Percentiles rank a stretch among this genome's conserved stretches.
phyloP scores from a whole-genome alignment of 1,284 basidiomycete genomes.

The Leccinum fallax region DNA sequence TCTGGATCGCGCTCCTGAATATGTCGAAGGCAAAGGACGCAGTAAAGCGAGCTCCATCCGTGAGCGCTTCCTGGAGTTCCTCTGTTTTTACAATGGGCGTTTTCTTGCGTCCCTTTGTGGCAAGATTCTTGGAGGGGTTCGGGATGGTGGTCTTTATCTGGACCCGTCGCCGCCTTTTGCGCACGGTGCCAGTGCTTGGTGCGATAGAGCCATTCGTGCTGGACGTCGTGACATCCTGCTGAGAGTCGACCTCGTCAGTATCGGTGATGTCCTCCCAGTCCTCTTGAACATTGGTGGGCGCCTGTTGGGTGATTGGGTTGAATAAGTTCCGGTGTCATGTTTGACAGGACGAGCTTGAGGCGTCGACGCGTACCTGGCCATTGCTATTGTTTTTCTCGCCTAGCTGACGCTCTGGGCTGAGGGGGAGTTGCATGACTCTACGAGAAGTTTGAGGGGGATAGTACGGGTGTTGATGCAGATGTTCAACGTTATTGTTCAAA shows the following conservation, averaged over 20 bases:
- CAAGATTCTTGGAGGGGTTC: slow-evolving; percentile 1
- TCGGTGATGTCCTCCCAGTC: slow-evolving; percentile 26
- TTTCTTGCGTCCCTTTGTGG: slow-evolving; percentile 22
- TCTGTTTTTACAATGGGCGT: slow-evolving; percentile 19
- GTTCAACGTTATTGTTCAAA: too few relatives aligned
- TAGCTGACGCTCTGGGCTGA: neutral
- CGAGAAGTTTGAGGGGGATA: too few relatives aligned
- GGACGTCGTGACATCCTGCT: slow-evolving; percentile 4
- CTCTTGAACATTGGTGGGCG: neutral
- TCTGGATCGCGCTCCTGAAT: slow-evolving; percentile 44
- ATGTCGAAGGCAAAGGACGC: slow-evolving; percentile 50
- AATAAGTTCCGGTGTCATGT: neutral
- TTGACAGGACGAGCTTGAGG: neutral
- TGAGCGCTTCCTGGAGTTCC: slow-evolving; percentile 26
- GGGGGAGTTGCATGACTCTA: neutral
- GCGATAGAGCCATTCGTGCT: slow-evolving; percentile 11
- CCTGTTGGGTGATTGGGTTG: neutral
- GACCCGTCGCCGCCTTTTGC: slow-evolving; percentile 26
- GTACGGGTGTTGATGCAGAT: too few relatives aligned
- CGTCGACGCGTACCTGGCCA: neutral
- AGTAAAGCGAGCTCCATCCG: slow-evolving; percentile 32
- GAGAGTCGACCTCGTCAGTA: slow-evolving; percentile 11
- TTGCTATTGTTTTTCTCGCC: neutral
- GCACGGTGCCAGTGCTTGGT: slow-evolving; percentile 7
- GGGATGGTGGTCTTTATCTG: slow-evolving; percentile 17